Evolutionary conservation across 495 filamentous ascomycete species (phyloP), one percentile per base, ranked within the genome.

Genomic region (Sporormia fimetaria): DNA sequence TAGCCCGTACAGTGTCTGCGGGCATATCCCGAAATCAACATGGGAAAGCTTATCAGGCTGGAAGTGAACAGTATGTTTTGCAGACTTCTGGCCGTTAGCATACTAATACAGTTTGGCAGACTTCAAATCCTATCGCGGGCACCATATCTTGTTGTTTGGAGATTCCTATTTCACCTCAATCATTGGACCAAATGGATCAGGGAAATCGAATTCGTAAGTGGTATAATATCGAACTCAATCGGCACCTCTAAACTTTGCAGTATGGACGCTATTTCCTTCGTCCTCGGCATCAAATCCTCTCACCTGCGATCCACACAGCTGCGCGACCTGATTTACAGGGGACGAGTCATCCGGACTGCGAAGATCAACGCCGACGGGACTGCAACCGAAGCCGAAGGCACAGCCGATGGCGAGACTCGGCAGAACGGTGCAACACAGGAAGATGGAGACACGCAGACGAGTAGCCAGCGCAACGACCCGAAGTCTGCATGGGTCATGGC

Each of bases 201-300:
- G 90, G 21, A 99, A 99, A 64, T 96, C 92, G n/a, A 99, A 99
- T 59, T 95, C 88, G 87, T 94, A 63, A 59, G 80, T 71, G 15
- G 41, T 15, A 38, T 20, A 16, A 33, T 26, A 16, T 21, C 39
- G 12, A 6, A 17, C 7, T 4, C 12, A 17, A 22, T n/a, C 6
- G 14, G 12, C 20, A 10, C 8, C 40, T 51, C 24, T 47, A 64
- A 62, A 30, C 63, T 40, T 18, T 14, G 32, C 20, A 94, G 87
- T 42, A 99, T 99, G 90, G 90, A 99, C 62, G 90, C 90, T 49
- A 99, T 99, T 47, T 99, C 90, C 33, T 99, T 99, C 65, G 92
- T 96, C 33, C 71, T 99, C 44, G 90, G 90, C 47, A 96, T 99
- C 59, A 96, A 96, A 57, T 96, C 90, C 1, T 93, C 88, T 8